Evolutionary conservation across 2,329 filamentous ascomycete genomes (phyloP), one percentile per base, ranked within the genome.

Genomic region (Drechslerella dactyloides): DNA sequence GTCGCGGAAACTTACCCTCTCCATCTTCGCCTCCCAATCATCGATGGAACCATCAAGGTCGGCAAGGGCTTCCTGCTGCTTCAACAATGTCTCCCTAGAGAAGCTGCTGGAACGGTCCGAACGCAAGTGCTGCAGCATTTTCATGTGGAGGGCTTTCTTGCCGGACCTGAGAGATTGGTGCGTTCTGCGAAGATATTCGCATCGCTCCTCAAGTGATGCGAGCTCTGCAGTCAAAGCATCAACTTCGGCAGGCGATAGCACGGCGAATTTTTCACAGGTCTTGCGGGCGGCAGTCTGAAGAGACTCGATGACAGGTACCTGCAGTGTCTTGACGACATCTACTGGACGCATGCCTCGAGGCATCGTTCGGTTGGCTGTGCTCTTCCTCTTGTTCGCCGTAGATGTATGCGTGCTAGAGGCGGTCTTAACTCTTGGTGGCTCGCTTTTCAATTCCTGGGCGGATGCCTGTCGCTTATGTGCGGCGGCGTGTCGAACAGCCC

Each of bases 1-100:
- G 48, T 21, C 17, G n/a, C 4, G 11, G 40, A 3, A 15, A 51
- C 51, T 50, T 69, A 75, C 74, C 44, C 73, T 76, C 77, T 93
- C 90, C n/a, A 93, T 84, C 80, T 93, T 93, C 75, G 81, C 83
- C 54, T 90, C 86, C 88, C 90, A 93, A 77, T 91, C 89, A 76
- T 93, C 90, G 74, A 93, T 93, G 1, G 88, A 90, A 15, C 84
- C 81, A 77, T 93, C 90, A 5, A 93, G 84, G 78, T 92, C 90
- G 0, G 87, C 86, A 10, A 93, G 82, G 1, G 89, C 89, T 79
- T 93, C 90, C 78, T 93, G 90, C 78, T 93, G 90, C 80, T 89
- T 90, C 46, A 93, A 82, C 78, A 93, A 86, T 19, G 87, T 87
- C 73, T 92, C 89, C 74, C 87, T 84, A 74, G 87, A 90, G 78